Base-by-base conservation (phyloP, 129 eudicot genomes). In the Kitagawia praeruptora region DNA sequence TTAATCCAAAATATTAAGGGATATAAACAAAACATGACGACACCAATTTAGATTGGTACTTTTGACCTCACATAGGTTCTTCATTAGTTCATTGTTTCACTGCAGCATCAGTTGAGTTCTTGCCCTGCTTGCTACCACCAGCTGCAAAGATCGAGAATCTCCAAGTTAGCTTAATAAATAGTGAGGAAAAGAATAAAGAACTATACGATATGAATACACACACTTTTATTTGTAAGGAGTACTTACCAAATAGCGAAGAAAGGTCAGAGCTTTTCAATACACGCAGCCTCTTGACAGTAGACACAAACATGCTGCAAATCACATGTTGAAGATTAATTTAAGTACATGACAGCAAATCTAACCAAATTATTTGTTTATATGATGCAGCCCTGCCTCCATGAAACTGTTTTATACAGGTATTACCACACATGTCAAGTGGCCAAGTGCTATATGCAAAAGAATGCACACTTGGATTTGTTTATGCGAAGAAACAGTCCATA, bases 221-320 rank as follows among this genome's bases (percentile, higher is more conserved):
- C 37, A 71, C 28, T 40, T 40, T 0, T 2, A 40, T 21, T 71
- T 21, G 53, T 14, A 53, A 23, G 23, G 27, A 66, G 45, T 74
- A 89, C 98, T 87, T 82, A 92, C 98, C 75, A 74, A 85, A 73
- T 70, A 92, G 85, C 77, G 70, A 83, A 54, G 97, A 85, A n/a
- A 96, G 89, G 16, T 96, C 95, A 38, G 97, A 89, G 87, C 90
- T 96, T 80, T 91, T 92, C 86, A 96, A 82, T 37, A 96, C 99
- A 3, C 99, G 98, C 76, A 96, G 90, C 89, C 99, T 89, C 91
- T 96, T 96, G 75, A 96, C 98, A 4, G 94, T 83, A 1, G 93
- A 90, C 46, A 96, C 92, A 81, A 96, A 96, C 99, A 96, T 96
- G 87, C 99, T 96, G 90, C 85, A 80, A 61, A 69, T 44, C n/a